phyloP scores from a whole-genome alignment of 495 filamentous ascomycete genomes.

The Hyphodiscus hymeniophilus region DNA sequence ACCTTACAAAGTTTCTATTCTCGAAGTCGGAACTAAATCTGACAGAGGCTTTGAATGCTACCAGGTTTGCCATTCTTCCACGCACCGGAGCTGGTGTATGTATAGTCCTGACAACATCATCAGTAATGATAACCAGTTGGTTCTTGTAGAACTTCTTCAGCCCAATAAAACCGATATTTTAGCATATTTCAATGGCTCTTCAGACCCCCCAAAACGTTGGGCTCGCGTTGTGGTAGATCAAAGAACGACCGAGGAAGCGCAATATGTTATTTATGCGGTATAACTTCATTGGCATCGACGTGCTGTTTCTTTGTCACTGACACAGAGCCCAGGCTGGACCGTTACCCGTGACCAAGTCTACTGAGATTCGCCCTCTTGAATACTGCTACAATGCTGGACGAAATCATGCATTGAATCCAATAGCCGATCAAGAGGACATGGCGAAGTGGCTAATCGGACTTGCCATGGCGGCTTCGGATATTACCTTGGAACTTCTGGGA shows the following conservation, averaged over 20 bases:
- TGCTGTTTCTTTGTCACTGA: background rate
- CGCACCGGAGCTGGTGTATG: slow-evolving; percentile 14
- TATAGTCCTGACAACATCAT: slow-evolving; percentile 5
- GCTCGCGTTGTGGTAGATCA: slow-evolving; percentile 37
- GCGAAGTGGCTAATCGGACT: background rate
- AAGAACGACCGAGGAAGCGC: slow-evolving; percentile 31
- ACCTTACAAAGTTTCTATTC: slow-evolving; percentile 29
- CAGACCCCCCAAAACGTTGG: slow-evolving; percentile 32
- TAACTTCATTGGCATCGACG: background rate
- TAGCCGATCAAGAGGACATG: background rate
- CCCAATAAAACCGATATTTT: slow-evolving; percentile 47
- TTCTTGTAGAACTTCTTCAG: slow-evolving; percentile 36
- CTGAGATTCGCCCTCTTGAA: slow-evolving; percentile 27
- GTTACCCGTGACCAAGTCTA: slow-evolving; percentile 34
- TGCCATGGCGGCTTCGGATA: slow-evolving; percentile 27
- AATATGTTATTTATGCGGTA: slow-evolving; percentile 26
- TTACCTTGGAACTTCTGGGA: slow-evolving; percentile 27
- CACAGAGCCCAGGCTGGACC: slow-evolving; percentile 27
- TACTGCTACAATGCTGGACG: slow-evolving; percentile 32
- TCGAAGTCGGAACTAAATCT: slow-evolving; percentile 28
- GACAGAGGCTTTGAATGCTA: slow-evolving; percentile 25
- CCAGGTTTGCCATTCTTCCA: slow-evolving; percentile 28
- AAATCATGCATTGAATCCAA: slow-evolving; percentile 19
- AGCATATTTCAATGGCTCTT: slow-evolving; percentile 32
- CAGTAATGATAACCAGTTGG: background rate